Base-by-base conservation (phyloP, 108 stramenopile species). In the Schizochytrium sp. region DNA sequence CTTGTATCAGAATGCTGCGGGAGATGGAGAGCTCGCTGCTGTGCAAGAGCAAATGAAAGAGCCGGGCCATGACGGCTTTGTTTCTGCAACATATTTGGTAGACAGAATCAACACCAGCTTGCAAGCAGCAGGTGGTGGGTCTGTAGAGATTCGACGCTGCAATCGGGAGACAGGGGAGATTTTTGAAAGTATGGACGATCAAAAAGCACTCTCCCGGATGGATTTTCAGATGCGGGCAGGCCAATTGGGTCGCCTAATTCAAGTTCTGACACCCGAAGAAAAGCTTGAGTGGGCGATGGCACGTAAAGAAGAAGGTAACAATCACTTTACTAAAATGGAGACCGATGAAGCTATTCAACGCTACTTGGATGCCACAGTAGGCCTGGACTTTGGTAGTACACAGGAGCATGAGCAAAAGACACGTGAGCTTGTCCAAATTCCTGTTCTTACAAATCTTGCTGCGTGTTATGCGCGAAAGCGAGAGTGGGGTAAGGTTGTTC, bases 281-380 rank as follows among this genome's bases (percentile, higher is more conserved):
- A 69, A 69, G 64, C 64, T 69, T 44, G 64, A 69, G 64, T 69
- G 64, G 64, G 64, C 64, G 42, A 44, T 69, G 64, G 64, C 64
- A 0, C 64, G 64, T 44, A 69, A 69, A 44, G 64, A 69, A 69
- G 64, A 69, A 69, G 64, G 64, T 44, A 69, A 69, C 64, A 7
- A 15, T 8, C 64, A 1, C 15, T 69, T 69, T 3, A 38, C 64
- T 15, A 44, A 38, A 38, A 15, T 13, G 64, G 15, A 69, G 0
- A 69, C 64, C 64, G 64, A 69, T 15, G 19, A 7, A 38, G 64
- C 64, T 44, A 69, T 69, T 7, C 64, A 69, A 15, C 64, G 64
- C 5, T 69, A 69, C 28, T 38, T 69, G 19, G 64, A 69, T 44
- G 64, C 64, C 64, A 69, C 64, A 38, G 64, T 69, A 5, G 64